These are phyloP conservation scores for Penicillium mononematosum DNA, from an alignment of 495 filamentous ascomycete species.

Conservation along the genomic window DNA sequence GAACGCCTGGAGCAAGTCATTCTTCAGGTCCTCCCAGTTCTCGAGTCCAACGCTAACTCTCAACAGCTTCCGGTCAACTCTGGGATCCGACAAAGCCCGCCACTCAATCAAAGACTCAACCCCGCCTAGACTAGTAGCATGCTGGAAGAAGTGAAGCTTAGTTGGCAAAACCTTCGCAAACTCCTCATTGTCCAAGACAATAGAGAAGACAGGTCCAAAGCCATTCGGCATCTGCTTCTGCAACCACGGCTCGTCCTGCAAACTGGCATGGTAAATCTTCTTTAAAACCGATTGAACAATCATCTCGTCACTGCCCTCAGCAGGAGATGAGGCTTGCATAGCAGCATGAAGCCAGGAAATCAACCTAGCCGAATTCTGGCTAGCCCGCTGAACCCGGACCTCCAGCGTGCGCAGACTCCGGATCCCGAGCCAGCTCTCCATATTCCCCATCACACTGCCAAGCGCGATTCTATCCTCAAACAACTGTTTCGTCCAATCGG, in stretches of 20 bases:
- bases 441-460: constrained; percentile 74
- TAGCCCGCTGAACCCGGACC: constrained; percentile 69
- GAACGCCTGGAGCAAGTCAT: constrained; percentile 69
- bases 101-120: constrained; percentile 79
- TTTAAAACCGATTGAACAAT: constrained; percentile 50
- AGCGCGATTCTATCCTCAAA: constrained; percentile 62
- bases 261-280: constrained; percentile 67
- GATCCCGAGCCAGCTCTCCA: constrained; percentile 86
- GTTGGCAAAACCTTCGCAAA: constrained; percentile 67
- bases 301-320: constrained; percentile 28
- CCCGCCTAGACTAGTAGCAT: constrained; percentile 85
- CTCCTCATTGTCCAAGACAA: constrained; percentile 55
- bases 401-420: constrained; percentile 79
- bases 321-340: constrained; percentile 30
- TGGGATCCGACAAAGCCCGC: constrained; percentile 70
- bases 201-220: constrained; percentile 77
- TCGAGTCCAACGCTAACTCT: constrained; percentile 80
- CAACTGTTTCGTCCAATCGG: constrained; percentile 55
- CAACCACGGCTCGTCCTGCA: constrained; percentile 73
- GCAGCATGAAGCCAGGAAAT: constrained; percentile 63
- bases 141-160: constrained; percentile 75
- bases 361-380: constrained; percentile 58
- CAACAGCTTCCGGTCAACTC: constrained; percentile 65
- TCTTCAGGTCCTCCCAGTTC: constrained; percentile 71
- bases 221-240: constrained; percentile 82